A percentile compares a stretch with the other conserved stretches of the same genome.
Evolutionary conservation across 2,329 filamentous ascomycete genomes (phyloP).

Genomic region (Cephalotrichum gorgonifer): DNA sequence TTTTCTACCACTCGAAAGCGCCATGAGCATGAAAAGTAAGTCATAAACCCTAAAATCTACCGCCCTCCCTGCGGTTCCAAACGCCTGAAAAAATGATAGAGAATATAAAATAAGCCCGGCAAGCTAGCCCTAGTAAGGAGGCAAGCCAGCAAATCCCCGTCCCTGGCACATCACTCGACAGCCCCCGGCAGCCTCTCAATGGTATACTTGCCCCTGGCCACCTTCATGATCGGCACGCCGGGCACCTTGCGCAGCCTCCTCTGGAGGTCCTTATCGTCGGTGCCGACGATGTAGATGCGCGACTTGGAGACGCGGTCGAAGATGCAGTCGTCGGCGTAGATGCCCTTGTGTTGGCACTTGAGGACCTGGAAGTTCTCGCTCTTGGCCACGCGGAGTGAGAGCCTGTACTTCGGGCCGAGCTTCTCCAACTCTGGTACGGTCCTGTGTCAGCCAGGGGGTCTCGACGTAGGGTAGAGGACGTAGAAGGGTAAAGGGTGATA

Average conservation of each 20-base stretch:
- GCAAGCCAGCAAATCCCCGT: neutral
- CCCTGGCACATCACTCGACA: constrained; percentile 37
- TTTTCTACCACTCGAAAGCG: neutral
- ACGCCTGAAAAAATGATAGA: too few relatives aligned
- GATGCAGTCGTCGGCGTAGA: constrained; percentile 72
- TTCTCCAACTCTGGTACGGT: constrained; percentile 65
- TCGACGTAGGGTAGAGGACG: too few relatives aligned
- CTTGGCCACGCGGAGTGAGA: constrained; percentile 75
- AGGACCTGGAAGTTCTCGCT: constrained; percentile 83
- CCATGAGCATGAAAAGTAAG: neutral
- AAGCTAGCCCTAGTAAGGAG: neutral
- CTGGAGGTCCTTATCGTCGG: constrained; percentile 71
- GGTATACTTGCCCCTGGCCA: constrained; percentile 82
- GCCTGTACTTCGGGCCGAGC: constrained; percentile 76
- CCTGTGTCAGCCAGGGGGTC: neutral
- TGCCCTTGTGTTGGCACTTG: constrained; percentile 83
- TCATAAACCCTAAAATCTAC: too few relatives aligned
- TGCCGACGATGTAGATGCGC: constrained; percentile 70
- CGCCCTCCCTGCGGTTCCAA: too few relatives aligned
- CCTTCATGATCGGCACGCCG: constrained; percentile 65
- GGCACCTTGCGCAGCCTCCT: constrained; percentile 65
- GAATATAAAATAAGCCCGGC: too few relatives aligned
- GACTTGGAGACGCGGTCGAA: constrained; percentile 65
- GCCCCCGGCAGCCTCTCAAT: constrained; percentile 87
- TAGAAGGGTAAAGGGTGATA: neutral